Conservation (phyloP, 2,329 filamentous ascomycete genomes). For the Colletotrichum sp. region DNA sequence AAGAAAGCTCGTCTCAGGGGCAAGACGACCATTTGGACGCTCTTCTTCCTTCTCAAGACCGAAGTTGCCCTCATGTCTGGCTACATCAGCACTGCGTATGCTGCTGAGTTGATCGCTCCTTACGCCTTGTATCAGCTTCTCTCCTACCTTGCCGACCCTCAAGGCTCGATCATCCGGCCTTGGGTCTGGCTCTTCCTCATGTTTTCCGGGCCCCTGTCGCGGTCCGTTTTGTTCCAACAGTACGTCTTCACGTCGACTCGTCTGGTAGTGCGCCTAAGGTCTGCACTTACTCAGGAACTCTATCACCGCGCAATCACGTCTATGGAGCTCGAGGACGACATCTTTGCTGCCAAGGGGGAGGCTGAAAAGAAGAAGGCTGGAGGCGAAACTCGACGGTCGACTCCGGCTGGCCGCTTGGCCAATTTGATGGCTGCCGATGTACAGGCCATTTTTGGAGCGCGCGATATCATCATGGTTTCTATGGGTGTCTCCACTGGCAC, state of each 20-base stretch:
- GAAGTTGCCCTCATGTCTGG: conserved; percentile 51
- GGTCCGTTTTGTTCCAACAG: conserved; percentile 58
- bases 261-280: conserved; percentile 60
- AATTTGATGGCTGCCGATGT: conserved; percentile 66
- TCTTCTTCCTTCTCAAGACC: conserved; percentile 44
- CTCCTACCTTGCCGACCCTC: conserved; percentile 53
- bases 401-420: conserved; percentile 56
- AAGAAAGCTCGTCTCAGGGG: conserved; percentile 47
- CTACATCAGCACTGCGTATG: conserved; percentile 42
- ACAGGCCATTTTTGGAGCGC: conserved; percentile 56
- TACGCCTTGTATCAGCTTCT: conserved; percentile 60
- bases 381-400: conserved; percentile 29
- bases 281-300: conserved; percentile 62
- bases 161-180: conserved; percentile 49
- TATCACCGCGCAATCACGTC: conserved; percentile 61
- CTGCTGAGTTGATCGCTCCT: conserved; percentile 55
- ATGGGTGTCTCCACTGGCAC: conserved; percentile 53
- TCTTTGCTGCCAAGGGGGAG: conserved; percentile 38
- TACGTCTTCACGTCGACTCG: conserved; percentile 64
- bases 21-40: conserved; percentile 50
- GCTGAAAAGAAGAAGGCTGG: conserved; percentile 28
- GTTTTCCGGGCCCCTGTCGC: conserved; percentile 53
- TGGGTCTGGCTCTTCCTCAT: conserved; percentile 60
- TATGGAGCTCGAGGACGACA: conserved; percentile 62
- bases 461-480: conserved; percentile 54